These are phyloP conservation scores for Solanum clarkiae DNA, from an alignment of 257 asterid species.

Conservation along the genomic window DNA sequence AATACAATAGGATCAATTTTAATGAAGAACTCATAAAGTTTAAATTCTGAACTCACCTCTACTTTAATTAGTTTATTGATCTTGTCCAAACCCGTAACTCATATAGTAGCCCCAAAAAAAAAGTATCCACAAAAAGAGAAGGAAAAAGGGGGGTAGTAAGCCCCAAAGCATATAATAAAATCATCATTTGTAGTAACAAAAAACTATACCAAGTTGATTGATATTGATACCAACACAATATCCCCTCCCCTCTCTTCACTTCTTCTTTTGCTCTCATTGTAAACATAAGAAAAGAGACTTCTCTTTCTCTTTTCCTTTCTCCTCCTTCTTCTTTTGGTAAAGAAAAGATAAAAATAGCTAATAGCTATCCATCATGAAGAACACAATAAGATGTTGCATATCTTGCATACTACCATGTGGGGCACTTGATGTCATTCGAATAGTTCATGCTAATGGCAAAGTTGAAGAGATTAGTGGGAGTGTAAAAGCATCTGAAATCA, in stretches of 20 bases:
- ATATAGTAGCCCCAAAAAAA: background rate
- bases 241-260: background rate
- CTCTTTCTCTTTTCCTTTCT: background rate
- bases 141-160: background rate
- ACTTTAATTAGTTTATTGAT: background rate
- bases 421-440: constrained; percentile 81
- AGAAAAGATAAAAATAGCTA: background rate
- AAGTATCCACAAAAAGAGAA: background rate
- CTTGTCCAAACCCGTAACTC: background rate
- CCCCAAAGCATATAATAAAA: constrained; percentile 19
- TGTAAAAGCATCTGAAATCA: constrained; percentile 62
- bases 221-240: background rate
- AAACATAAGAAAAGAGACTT: constrained; percentile 11
- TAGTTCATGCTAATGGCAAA: constrained; percentile 72
- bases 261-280: background rate
- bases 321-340: constrained; percentile 3
- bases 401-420: constrained; percentile 99
- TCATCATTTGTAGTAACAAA: constrained; percentile 8
- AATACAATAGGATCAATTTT: background rate
- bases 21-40: background rate
- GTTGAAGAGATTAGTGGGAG: constrained; percentile 71
- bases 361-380: constrained; percentile 31
- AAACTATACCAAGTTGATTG: background rate
- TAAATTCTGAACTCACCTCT: background rate
- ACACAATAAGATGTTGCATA: constrained; percentile 82